Evolutionary conservation across 75 land plant genomes (phyloP).

Genomic region (Cupressus sempervirens): DNA sequence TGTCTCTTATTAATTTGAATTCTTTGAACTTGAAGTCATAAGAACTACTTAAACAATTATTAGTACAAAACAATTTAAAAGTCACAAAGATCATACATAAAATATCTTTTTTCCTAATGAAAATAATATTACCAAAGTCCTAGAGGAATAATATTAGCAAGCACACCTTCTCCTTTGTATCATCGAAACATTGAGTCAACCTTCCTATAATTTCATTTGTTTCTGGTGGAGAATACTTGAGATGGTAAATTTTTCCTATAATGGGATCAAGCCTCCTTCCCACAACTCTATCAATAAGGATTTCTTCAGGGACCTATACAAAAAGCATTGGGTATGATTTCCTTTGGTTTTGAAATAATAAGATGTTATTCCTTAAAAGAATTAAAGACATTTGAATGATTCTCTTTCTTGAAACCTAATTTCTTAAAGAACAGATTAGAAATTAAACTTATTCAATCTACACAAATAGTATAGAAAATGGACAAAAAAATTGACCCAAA

Average conservation of each 20-base stretch:
- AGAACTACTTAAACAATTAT: not conserved
- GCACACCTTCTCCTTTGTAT: slow-evolving; percentile 87
- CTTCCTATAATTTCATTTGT: slow-evolving; percentile 81
- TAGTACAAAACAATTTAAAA: not conserved
- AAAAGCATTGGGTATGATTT: not conserved
- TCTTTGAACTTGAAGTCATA: not conserved
- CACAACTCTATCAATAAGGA: slow-evolving; percentile 87
- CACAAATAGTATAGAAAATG: not conserved
- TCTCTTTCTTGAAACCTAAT: not conserved
- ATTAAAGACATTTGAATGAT: not conserved
- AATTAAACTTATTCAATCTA: not conserved
- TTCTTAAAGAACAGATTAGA: not conserved
- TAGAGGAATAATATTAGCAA: not conserved
- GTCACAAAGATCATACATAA: not conserved
- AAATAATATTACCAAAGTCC: not conserved
- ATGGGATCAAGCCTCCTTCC: slow-evolving; percentile 94
- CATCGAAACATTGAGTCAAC: slow-evolving; percentile 94
- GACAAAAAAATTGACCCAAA: not conserved
- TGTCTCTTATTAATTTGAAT: not conserved
- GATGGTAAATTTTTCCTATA: too few relatives aligned
- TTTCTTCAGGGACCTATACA: slow-evolving; percentile 76
- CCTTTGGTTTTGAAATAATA: not conserved
- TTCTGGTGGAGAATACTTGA: slow-evolving; percentile 93
- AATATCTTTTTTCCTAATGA: not conserved
- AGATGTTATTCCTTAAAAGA: not conserved